A percentile compares a stretch with the other conserved stretches of the same genome.
These are phyloP conservation scores for Cercospora sesami DNA, from an alignment of 2,329 filamentous ascomycete species.

Conservation along the genomic window DNA sequence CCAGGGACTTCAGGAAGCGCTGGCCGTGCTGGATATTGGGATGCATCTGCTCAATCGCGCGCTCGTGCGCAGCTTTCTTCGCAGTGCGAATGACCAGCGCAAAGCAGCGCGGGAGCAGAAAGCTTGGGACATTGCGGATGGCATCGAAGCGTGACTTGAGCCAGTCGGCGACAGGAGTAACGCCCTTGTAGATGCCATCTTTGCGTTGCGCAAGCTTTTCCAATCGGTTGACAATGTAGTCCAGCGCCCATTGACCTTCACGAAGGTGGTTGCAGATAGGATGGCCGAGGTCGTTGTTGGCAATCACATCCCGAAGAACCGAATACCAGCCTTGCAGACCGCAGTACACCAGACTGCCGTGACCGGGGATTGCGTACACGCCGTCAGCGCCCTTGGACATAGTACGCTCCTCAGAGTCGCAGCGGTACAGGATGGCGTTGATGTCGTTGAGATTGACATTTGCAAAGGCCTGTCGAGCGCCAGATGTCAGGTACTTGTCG, in stretches of 20 bases:
- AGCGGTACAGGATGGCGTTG: slow-evolving; percentile 88
- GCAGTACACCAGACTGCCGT: slow-evolving; percentile 86
- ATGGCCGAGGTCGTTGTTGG: slow-evolving; percentile 87
- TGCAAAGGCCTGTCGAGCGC: slow-evolving; percentile 74
- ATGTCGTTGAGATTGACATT: slow-evolving; percentile 76
- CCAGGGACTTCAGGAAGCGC: slow-evolving; percentile 82
- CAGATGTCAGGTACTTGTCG: slow-evolving; percentile 82
- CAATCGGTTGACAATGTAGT: slow-evolving; percentile 79
- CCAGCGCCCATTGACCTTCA: slow-evolving; percentile 86
- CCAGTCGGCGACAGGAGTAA: slow-evolving; percentile 72
- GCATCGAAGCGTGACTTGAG: slow-evolving; percentile 81
- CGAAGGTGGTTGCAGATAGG: slow-evolving; percentile 90
- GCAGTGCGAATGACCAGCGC: slow-evolving; percentile 83
- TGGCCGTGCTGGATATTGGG: slow-evolving; percentile 76
- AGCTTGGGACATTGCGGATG: slow-evolving; percentile 80
- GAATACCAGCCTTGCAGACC: slow-evolving; percentile 99
- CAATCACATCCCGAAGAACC: slow-evolving; percentile 77
- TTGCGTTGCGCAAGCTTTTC: slow-evolving; percentile 63
- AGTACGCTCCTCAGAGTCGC: slow-evolving; percentile 83
- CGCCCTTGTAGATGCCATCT: slow-evolving; percentile 57
- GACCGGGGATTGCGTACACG: slow-evolving; percentile 80
- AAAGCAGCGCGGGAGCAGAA: slow-evolving; percentile 90
- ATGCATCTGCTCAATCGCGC: slow-evolving; percentile 75
- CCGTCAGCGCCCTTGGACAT: slow-evolving; percentile 77
- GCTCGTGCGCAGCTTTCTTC: slow-evolving; percentile 79